phyloP scores from a whole-genome alignment of 768 basidiomycete genomes.

The Mycena sanguinolenta region DNA sequence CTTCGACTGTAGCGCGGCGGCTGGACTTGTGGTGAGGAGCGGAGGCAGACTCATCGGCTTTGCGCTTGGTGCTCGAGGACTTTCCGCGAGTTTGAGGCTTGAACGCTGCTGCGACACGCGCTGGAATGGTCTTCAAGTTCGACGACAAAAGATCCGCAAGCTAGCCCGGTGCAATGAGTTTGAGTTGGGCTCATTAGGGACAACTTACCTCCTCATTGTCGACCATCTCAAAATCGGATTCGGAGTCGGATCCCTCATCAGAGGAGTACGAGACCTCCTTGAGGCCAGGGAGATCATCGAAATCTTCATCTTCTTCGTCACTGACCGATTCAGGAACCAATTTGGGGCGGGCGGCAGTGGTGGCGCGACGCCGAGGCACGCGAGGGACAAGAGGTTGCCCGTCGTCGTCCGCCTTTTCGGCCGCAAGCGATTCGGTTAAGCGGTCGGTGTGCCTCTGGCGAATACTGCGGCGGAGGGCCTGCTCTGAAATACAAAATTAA shows the following conservation, averaged over 20 bases:
- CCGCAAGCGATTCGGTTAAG: too few relatives aligned
- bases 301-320: too few relatives aligned
- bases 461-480: too few relatives aligned
- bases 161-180: neutral
- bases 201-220: too few relatives aligned
- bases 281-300: too few relatives aligned
- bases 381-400: neutral
- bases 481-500: too few relatives aligned
- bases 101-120: neutral
- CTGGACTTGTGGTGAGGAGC: neutral
- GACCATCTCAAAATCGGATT: too few relatives aligned
- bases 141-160: slow-evolving; percentile 4
- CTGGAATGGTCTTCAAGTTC: slow-evolving; percentile 9
- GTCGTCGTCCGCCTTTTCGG: too few relatives aligned
- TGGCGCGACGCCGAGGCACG: neutral
- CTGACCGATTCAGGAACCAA: neutral
- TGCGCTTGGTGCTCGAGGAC: slow-evolving; percentile 2
- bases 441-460: too few relatives aligned
- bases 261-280: too few relatives aligned
- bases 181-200: neutral
- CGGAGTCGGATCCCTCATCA: too few relatives aligned
- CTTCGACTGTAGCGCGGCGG: slow-evolving; percentile 1
- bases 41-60: neutral
- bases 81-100: slow-evolving; percentile 9
- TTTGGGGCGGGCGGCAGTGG: neutral